A percentile compares a stretch with the other conserved stretches of the same genome.
Evolutionary conservation across 148 eudicot species (phyloP).

Genomic region (Selenicereus undatus): DNA sequence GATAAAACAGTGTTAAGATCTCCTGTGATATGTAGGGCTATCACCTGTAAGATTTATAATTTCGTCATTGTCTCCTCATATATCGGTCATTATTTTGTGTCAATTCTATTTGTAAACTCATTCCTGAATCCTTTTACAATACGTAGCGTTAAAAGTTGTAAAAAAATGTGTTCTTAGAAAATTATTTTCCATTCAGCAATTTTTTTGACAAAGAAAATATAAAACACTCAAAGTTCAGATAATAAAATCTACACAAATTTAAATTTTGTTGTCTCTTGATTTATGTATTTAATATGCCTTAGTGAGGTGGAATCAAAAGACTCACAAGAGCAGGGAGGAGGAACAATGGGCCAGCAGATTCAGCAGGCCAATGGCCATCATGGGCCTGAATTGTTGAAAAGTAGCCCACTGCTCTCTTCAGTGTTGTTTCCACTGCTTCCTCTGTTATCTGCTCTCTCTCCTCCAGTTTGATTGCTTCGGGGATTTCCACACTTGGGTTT

Average conservation of each 20-base stretch:
- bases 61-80: no score
- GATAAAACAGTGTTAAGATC: constrained; percentile 30
- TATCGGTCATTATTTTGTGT: background rate
- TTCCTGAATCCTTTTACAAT: no score
- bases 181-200: no score
- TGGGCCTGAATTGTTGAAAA: constrained; percentile 52
- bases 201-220: no score
- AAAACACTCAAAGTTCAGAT: no score
- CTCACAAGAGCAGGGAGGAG: constrained; percentile 48
- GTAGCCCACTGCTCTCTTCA: constrained; percentile 37
- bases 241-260: no score
- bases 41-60: constrained; percentile 28
- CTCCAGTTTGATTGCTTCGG: constrained; percentile 28
- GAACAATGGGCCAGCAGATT: constrained; percentile 50
- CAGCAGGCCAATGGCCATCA: constrained; percentile 70
- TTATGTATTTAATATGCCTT: no score
- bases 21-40: constrained; percentile 47
- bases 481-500: constrained; percentile 17
- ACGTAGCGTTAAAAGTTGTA: no score
- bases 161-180: no score
- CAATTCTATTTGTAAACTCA: no score
- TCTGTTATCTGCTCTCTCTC: constrained; percentile 27
- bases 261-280: no score
- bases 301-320: background rate
- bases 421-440: constrained; percentile 35